A percentile compares a stretch with the other conserved stretches of the same genome.
phyloP scores from a whole-genome alignment of 2,329 filamentous ascomycete species.

The Epichloe scottii region DNA sequence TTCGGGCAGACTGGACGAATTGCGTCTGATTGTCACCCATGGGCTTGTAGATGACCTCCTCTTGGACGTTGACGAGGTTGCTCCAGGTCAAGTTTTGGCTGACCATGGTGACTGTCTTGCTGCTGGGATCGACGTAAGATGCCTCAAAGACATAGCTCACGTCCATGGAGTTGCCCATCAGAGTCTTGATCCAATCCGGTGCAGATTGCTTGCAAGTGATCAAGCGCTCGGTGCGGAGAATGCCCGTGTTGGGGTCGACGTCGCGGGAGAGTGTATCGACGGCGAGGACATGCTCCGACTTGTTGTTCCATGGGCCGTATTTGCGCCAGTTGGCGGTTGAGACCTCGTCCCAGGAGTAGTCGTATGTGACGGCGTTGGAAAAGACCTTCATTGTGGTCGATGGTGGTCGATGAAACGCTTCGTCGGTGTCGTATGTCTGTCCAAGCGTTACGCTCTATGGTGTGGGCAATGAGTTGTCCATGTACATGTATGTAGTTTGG shows the following conservation, averaged over 20 bases:
- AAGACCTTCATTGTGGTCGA: constrained; percentile 76
- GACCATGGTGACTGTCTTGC: constrained; percentile 89
- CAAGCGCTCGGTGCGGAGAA: constrained; percentile 48
- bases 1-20: constrained; percentile 81
- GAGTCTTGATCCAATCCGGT: constrained; percentile 66
- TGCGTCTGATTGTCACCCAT: constrained; percentile 48
- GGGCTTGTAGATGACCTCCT: constrained; percentile 81
- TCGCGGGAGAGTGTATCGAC: constrained; percentile 79
- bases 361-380: constrained; percentile 75
- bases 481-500: too few relatives aligned
- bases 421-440: not conserved
- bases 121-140: constrained; percentile 76
- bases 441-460: too few relatives aligned
- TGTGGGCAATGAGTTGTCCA: too few relatives aligned
- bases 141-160: constrained; percentile 89
- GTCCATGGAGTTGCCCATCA: constrained; percentile 63
- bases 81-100: constrained; percentile 89
- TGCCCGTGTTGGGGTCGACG: constrained; percentile 43
- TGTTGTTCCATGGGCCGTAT: constrained; percentile 98
- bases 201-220: constrained; percentile 51
- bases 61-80: constrained; percentile 81
- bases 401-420: not conserved
- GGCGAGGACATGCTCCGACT: constrained; percentile 90
- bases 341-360: constrained; percentile 98
- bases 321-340: constrained; percentile 97